Conservation (phyloP, 768 basidiomycete genomes). For the Lactarius pseudohatsudake region DNA sequence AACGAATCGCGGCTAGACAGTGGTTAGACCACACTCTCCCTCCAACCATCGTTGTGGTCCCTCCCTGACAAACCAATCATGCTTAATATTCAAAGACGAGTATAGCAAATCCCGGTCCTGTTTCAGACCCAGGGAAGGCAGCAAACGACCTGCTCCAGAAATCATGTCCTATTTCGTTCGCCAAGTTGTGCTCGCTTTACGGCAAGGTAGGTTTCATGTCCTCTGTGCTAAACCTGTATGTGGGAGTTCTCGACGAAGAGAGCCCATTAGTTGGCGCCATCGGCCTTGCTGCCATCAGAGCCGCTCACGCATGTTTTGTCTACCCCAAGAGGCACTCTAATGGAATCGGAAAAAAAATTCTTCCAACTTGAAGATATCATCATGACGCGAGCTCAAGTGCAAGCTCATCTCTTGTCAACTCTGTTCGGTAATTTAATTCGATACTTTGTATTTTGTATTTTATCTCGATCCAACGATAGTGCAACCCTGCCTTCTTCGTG, state of each 20-base stretch:
- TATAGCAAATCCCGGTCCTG: not conserved
- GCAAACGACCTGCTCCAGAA: not conserved
- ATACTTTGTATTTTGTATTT: not conserved
- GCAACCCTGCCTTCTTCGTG: too few species aligned
- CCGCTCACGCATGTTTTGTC: not conserved
- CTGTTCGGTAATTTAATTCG: not conserved
- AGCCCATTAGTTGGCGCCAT: not conserved
- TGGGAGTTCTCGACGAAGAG: not conserved
- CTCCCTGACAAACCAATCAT: not conserved
- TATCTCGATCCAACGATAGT: not conserved
- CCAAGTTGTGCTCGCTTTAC: not conserved
- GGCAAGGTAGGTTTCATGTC: not conserved
- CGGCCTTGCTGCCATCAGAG: not conserved
- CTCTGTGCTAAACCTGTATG: not conserved
- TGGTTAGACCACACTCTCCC: too few species aligned
- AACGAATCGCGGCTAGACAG: too few species aligned
- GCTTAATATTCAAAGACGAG: not conserved
- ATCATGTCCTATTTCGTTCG: not conserved
- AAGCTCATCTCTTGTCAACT: not conserved
- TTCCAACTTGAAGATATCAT: not conserved
- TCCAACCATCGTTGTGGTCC: not conserved
- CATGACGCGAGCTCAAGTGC: not conserved
- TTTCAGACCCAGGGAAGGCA: not conserved
- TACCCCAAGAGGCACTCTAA: too few species aligned
- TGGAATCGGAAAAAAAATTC: too few species aligned